A percentile compares a stretch with the other conserved stretches of the same genome.
Conservation (phyloP, 169 alveolate species). For the Cryptosporidium felis region DNA sequence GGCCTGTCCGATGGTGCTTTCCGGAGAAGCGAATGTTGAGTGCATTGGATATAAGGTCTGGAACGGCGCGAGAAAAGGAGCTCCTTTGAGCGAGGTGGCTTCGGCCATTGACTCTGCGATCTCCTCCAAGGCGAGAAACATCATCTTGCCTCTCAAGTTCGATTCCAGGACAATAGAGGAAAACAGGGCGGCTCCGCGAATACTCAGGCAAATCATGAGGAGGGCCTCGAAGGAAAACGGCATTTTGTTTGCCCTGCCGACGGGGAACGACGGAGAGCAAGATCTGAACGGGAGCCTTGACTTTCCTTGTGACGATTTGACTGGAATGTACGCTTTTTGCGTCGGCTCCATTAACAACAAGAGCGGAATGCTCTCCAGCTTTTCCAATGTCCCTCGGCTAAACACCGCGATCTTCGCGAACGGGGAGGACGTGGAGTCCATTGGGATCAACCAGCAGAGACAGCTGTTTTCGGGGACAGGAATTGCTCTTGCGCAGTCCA, state of each 20-base stretch:
- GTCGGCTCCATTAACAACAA: conserved; percentile 56
- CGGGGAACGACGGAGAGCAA: conserved; percentile 60
- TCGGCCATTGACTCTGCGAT: conserved; percentile 69
- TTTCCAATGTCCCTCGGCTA: conserved; percentile 34
- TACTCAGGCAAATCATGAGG: conserved; percentile 56
- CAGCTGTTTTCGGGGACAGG: conserved; percentile 65
- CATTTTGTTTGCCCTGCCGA: conserved; percentile 54
- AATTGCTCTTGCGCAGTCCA: conserved; percentile 65
- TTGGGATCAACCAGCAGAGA: conserved; percentile 56
- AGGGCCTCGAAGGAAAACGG: conserved; percentile 62
- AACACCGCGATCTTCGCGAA: conserved; percentile 37
- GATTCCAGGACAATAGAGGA: conserved; percentile 33
- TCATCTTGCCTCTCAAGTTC: conserved; percentile 39
- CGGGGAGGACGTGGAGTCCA: conserved; percentile 65
- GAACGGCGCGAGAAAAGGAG: conserved; percentile 47
- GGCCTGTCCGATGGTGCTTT: conserved; percentile 58
- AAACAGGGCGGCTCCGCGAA: conserved; percentile 64
- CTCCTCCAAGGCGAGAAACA: conserved; percentile 30
- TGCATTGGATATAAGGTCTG: conserved; percentile 70
- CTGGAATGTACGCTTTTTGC: conserved; percentile 71
- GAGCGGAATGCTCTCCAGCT: conserved; percentile 37
- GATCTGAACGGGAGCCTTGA: conserved; percentile 23
- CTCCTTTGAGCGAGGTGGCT: conserved; percentile 62
- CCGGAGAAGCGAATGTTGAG: conserved; percentile 59
- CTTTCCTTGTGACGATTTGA: conserved; percentile 70